phyloP scores from a whole-genome alignment of 352 stramenopile species.

The Phytophthora capsici region DNA sequence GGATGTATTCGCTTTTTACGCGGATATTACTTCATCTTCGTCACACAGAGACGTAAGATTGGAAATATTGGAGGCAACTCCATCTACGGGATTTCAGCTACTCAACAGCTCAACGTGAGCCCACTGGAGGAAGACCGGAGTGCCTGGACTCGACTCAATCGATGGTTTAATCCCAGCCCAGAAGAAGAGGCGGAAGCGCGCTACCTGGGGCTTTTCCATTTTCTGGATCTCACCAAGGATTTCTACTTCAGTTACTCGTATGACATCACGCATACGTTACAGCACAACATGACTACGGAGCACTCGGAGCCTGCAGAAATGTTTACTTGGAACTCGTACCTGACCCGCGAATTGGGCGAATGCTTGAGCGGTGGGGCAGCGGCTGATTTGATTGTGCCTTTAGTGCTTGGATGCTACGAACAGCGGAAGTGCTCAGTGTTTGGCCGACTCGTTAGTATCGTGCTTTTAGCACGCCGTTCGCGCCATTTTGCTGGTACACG shows the following conservation, averaged over 20 bases:
- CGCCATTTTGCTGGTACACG: conserved; percentile 99
- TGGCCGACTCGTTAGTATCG: conserved; percentile 95
- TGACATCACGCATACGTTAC: conserved; percentile 96
- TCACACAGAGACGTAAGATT: conserved; percentile 97
- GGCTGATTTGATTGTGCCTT: conserved; percentile 89
- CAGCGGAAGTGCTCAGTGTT: conserved; percentile 97
- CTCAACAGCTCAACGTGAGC: conserved; percentile 91
- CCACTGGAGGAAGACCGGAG: conserved; percentile 53
- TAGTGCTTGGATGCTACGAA: conserved; percentile 96
- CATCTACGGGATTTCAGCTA: conserved; percentile 98
- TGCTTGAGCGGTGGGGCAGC: conserved; percentile 86
- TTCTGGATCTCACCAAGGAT: conserved; percentile 98
- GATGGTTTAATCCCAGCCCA: conserved; percentile 84
- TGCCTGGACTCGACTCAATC: conserved; percentile 75
- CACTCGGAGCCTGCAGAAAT: conserved; percentile 91
- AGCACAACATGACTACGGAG: conserved; percentile 97
- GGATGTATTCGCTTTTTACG: conserved; percentile 98
- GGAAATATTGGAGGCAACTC: conserved; percentile 96
- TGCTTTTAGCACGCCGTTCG: conserved; percentile 96
- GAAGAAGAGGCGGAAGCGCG: conserved; percentile 85
- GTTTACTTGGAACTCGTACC: conserved; percentile 98
- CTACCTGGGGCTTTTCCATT: conserved; percentile 98
- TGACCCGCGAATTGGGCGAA: conserved; percentile 92
- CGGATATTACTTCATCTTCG: conserved; percentile 99
- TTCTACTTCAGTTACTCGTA: conserved; percentile 99